Conservation (phyloP, 306 rosid genomes). For the Phaseolus lunatus region DNA sequence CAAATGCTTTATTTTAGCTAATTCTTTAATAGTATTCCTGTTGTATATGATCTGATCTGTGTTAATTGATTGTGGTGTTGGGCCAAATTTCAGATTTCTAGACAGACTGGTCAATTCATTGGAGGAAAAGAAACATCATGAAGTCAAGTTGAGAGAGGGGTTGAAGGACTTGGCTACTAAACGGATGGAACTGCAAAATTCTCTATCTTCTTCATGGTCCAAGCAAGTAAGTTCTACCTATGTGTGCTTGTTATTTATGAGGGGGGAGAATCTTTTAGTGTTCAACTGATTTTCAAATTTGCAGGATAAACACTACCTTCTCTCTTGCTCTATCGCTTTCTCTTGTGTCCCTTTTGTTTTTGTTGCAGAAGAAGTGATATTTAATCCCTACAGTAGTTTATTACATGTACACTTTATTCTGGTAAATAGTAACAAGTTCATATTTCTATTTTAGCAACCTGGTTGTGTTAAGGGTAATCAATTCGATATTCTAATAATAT, state of each 20-base stretch:
- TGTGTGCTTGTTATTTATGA: background rate
- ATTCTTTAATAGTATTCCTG: constrained; percentile 20
- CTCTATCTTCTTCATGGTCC: constrained; percentile 91
- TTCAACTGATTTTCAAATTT: background rate
- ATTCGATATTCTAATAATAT: background rate
- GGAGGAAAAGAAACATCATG: constrained; percentile 92
- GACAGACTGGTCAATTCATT: constrained; percentile 82
- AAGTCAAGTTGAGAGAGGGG: constrained; percentile 86
- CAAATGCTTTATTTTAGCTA: background rate
- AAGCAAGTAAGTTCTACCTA: constrained; percentile 70
- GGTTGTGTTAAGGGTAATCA: background rate
- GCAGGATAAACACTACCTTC: background rate
- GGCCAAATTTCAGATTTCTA: constrained; percentile 73
- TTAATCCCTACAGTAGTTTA: constrained; percentile 6
- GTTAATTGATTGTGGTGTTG: constrained; percentile 27
- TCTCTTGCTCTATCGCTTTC: background rate
- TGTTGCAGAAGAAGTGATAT: constrained; percentile 19
- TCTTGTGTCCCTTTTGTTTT: background rate
- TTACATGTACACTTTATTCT: background rate
- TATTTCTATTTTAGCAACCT: background rate
- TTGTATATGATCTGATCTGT: constrained; percentile 18
- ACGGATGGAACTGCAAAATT: constrained; percentile 91
- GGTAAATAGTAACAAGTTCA: constrained; percentile 8
- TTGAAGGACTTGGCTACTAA: constrained; percentile 79
- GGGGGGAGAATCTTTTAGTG: background rate